A percentile compares a stretch with the other conserved stretches of the same genome.
Evolutionary conservation across 805 yeast species (phyloP).

Genomic region (Kodamaea restingae): DNA sequence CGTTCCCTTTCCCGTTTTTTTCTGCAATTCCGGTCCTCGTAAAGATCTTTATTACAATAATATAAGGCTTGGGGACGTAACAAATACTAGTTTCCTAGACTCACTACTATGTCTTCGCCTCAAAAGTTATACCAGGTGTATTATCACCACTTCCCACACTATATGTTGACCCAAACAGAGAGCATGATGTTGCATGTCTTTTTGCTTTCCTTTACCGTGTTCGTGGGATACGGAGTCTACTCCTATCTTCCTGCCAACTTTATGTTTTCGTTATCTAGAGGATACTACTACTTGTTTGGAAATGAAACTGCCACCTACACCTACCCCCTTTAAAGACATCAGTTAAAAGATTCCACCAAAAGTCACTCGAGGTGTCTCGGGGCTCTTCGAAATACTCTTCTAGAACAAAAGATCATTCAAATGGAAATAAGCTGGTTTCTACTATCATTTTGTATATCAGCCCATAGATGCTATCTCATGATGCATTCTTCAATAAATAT

Average conservation of each 20-base stretch:
- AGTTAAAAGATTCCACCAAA: background rate
- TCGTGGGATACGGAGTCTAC: slow-evolving; percentile 28
- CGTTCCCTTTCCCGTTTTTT: too few relatives aligned
- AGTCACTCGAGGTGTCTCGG: too few relatives aligned
- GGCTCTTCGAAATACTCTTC: too few relatives aligned
- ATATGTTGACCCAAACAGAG: slow-evolving; percentile 47
- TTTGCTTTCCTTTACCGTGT: slow-evolving; percentile 19
- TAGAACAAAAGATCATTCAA: too few relatives aligned
- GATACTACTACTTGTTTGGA: slow-evolving; percentile 36
- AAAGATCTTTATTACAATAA: too few relatives aligned
- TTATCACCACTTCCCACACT: slow-evolving; percentile 45
- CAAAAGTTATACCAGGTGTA: slow-evolving; percentile 20
- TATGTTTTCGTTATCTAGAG: slow-evolving; percentile 27
- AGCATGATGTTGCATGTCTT: slow-evolving; percentile 21
- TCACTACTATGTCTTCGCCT: slow-evolving; percentile 4
- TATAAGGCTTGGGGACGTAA: background rate
- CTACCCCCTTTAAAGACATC: background rate
- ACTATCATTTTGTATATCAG: background rate
- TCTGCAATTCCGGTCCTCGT: too few relatives aligned
- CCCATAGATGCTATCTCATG: background rate
- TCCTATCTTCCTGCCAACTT: slow-evolving; percentile 24
- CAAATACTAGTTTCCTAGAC: background rate
- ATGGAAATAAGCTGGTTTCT: too few relatives aligned
- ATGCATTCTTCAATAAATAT: background rate
- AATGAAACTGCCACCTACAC: slow-evolving; percentile 9